Conservation (phyloP, 179 eudicot genomes). For the Corrigiola litoralis region DNA sequence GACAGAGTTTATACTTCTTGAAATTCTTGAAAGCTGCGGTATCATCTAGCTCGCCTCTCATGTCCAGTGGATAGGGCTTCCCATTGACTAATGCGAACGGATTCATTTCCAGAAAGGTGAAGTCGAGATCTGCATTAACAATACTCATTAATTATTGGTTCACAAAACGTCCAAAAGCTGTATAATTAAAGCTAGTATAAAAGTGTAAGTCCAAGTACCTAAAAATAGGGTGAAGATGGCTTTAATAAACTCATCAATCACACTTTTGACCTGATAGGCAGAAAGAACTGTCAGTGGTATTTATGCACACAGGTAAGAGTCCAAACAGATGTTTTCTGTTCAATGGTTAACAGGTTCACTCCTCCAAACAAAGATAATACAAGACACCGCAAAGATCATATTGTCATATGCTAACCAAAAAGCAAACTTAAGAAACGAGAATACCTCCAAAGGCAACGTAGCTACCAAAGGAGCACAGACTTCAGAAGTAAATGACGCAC, state of each 20-base stretch:
- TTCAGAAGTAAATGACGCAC: constrained; percentile 47
- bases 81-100: constrained; percentile 81
- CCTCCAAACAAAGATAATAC: background rate
- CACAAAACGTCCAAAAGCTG: background rate
- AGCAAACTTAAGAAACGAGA: background rate
- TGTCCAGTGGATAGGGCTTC: constrained; percentile 81
- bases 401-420: background rate
- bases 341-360: background rate
- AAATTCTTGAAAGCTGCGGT: constrained; percentile 92
- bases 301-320: background rate
- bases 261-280: constrained; percentile 42
- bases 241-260: constrained; percentile 52
- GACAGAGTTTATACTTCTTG: constrained; percentile 44
- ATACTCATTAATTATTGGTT: background rate
- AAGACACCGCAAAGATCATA: background rate
- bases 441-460: constrained; percentile 82
- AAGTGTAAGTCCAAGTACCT: constrained; percentile 17
- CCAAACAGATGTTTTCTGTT: background rate
- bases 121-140: constrained; percentile 60
- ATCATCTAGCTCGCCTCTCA: constrained; percentile 96
- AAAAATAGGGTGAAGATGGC: constrained; percentile 33
- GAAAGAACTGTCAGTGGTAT: background rate
- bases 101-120: constrained; percentile 91
- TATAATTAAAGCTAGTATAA: background rate
- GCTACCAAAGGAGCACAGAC: constrained; percentile 83